phyloP scores from a whole-genome alignment of 495 filamentous ascomycete genomes.

The Aspergillus ellipticus region DNA sequence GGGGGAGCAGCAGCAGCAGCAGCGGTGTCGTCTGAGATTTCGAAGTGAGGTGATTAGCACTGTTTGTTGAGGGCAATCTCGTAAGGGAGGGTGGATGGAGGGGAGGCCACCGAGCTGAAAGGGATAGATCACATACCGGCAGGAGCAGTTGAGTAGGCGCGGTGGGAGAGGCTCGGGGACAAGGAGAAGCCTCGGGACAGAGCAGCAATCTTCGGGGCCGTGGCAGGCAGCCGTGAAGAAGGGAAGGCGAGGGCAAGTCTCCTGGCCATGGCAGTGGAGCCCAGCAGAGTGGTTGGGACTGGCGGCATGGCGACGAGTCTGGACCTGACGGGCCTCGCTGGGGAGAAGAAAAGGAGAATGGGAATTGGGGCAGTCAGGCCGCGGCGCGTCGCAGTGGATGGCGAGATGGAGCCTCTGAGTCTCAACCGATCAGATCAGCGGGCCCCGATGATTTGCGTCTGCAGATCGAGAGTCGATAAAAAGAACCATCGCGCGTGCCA shows the following conservation, averaged over 20 bases:
- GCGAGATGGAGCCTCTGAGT: no score
- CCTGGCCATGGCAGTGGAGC: neutral
- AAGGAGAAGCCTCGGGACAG: neutral
- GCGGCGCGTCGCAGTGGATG: no score
- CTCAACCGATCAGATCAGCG: neutral
- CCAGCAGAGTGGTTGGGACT: neutral
- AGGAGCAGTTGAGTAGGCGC: neutral
- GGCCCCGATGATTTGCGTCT: neutral
- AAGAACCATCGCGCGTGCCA: neutral
- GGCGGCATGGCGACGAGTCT: neutral
- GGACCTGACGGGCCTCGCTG: neutral
- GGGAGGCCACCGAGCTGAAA: no score
- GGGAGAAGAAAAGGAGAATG: constrained; percentile 11
- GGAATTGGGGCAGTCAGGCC: constrained; percentile 5
- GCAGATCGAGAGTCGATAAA: neutral
- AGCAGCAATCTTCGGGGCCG: neutral
- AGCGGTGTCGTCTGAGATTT: neutral
- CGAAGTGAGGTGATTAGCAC: no score
- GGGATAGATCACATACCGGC: neutral
- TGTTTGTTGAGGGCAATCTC: no score
- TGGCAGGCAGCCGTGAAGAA: neutral
- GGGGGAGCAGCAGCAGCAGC: neutral
- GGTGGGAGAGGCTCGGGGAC: neutral
- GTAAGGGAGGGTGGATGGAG: no score
- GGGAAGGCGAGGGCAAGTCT: neutral